A percentile compares a stretch with the other conserved stretches of the same genome.
These are phyloP conservation scores for Penicillium soppii DNA, from an alignment of 495 filamentous ascomycete genomes.

Conservation along the genomic window DNA sequence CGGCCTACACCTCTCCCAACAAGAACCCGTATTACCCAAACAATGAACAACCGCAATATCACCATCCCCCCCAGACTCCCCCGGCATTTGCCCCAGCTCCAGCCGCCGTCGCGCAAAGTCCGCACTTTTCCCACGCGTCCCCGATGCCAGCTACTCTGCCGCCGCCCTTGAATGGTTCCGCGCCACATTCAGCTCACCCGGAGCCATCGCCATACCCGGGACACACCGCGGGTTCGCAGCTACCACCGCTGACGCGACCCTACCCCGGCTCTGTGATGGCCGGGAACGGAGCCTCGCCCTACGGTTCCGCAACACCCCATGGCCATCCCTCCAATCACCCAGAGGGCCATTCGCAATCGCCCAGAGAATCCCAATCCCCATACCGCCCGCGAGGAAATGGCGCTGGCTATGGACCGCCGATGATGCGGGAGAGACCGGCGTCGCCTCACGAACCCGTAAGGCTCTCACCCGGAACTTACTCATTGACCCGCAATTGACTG, in stretches of 20 bases:
- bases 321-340: constrained; percentile 45
- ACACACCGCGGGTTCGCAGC: constrained; percentile 36
- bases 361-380: constrained; percentile 41
- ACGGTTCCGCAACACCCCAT: constrained; percentile 41
- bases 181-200: constrained; percentile 44
- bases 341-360: constrained; percentile 45
- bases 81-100: constrained; percentile 53
- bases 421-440: constrained; percentile 32
- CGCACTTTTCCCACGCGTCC: constrained; percentile 51
- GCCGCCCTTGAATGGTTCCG: constrained; percentile 50
- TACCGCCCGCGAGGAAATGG: constrained; percentile 35
- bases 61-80: constrained; percentile 53
- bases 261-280: constrained; percentile 44
- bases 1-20: constrained; percentile 42
- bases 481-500: neutral
- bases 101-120: constrained; percentile 54
- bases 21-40: constrained; percentile 54
- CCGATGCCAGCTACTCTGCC: constrained; percentile 48
- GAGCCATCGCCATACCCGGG: constrained; percentile 46
- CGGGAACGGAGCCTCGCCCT: constrained; percentile 41
- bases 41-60: constrained; percentile 49
- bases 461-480: neutral
- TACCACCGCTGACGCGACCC: constrained; percentile 34
- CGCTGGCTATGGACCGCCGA: constrained; percentile 26
- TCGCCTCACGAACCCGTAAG: constrained; percentile 44